Base-by-base conservation (phyloP, 768 basidiomycete species). In the Leccinum pellstonianum region DNA sequence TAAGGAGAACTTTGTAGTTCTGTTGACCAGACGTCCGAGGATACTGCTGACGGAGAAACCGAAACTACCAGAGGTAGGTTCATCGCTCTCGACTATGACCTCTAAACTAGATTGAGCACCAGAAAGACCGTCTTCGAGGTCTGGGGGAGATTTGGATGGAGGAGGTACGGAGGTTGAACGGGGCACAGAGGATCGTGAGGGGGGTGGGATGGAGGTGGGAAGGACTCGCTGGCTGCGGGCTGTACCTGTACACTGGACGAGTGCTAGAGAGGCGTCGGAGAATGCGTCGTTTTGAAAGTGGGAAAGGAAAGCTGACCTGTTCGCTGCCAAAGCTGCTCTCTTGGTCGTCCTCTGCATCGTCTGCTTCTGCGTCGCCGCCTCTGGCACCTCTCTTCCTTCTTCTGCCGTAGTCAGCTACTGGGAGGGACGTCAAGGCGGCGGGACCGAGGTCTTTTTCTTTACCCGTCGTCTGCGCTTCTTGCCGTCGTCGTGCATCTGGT, bases 71-170 rank as follows among this genome's bases (percentile, higher is more conserved):
- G 67, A 65, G 27, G 62, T 68, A 27, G 73, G 78, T 67, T 89
- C 87, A 4, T 90, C 84, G 29, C 79, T 77, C 76, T 91, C 90
- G 8, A 81, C 77, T 65, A 91, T 88, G 8, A 86, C 82, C 23
- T 82, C 75, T 25, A 91, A 79, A 2, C 83, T 81, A 62, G 80
- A 77, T 59, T 84, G 83, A 31, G 79, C 72, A 23, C 82, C 77
- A 38, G 69, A 63, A 7, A 70, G 67, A 12, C 66, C 59, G n/a
- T 75, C 66, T 23, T 70, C 56, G 7, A 61, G 41, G 3, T 53
- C 56, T 14, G 62, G 27, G 51, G 56, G 37, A 58, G 57, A 31
- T 52, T 64, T 59, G 63, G 73, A 58, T 35, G 77, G 72, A 14
- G 79, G 80, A 21, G 84, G 81, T n/a, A 75, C 71, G 15, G 82